Percentiles rank a stretch among this genome's conserved stretches.
Conservation (phyloP, 1,284 basidiomycete genomes). For the Tremellales sp. region DNA sequence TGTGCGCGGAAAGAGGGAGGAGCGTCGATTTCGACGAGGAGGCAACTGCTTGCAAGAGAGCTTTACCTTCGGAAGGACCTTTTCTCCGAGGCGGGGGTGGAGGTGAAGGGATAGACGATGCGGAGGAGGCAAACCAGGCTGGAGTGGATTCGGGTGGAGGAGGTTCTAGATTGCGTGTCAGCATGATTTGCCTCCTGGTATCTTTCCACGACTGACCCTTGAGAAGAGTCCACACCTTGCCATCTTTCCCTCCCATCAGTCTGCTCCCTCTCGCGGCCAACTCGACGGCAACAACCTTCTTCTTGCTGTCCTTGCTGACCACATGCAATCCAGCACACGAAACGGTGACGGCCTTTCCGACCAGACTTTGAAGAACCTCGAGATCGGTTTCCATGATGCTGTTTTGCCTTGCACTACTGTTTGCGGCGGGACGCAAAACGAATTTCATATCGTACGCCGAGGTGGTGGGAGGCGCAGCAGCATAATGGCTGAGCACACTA, state of each 20-base stretch:
- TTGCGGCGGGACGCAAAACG: too few species aligned
- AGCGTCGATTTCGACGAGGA: not conserved
- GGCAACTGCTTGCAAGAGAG: not conserved
- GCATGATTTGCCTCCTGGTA: not conserved
- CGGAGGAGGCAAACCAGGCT: conserved; percentile 2
- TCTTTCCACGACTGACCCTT: conserved; percentile 8
- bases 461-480: too few species aligned
- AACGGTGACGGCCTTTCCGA: too few species aligned
- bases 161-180: not conserved
- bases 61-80: not conserved
- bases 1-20: not conserved
- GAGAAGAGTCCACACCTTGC: not conserved
- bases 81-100: not conserved
- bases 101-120: conserved; percentile 8
- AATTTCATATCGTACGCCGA: too few species aligned
- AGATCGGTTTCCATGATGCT: too few species aligned
- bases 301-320: not conserved
- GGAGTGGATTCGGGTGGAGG: not conserved
- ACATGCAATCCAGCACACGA: conserved; percentile 7
- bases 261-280: conserved; percentile 7
- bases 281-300: not conserved
- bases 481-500: too few species aligned
- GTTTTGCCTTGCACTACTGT: too few species aligned
- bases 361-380: too few species aligned
- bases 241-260: conserved; percentile 1